Evolutionary conservation across 2,329 filamentous ascomycete species (phyloP), one percentile per base, ranked within the genome.

Genomic region (Colletotrichum lupini): DNA sequence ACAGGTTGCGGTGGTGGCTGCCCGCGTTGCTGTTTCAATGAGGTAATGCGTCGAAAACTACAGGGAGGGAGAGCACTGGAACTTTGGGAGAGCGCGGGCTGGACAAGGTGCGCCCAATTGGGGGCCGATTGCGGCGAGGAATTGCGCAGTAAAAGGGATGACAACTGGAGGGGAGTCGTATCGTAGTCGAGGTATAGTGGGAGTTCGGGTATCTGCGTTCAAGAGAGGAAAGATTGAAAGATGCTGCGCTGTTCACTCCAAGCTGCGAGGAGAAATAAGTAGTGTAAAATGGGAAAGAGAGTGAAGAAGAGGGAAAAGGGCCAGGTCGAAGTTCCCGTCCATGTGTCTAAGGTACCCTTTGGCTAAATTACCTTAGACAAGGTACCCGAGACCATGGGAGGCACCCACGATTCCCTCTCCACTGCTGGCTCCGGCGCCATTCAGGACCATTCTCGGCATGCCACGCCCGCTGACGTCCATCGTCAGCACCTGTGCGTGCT

Each of bases 301-400:
- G 32, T 49, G 35, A 49, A 49, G 57, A 53, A 53, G n/a, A 7
- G 11, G 24, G 37, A 8, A 28, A 6, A 42, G 14, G 8, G 19
- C 7, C 42, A 49, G 42, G 19, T 49, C 42, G 42, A 49, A 49
- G 42, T 49, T 11, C 42, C 19, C 42, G 16, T 49, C 19, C 42
- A 19, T 19, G 11, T 49, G 42, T 49, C 42, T 49, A 49, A 49
- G 42, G 42, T 49, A 49, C 42, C 42, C 42, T 49, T 49, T 61
- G 52, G 46, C 61, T 63, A 63, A 63, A 53, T 63, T 37, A 49
- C 46, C 69, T 63, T 63, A 49, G 67, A 66, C 70, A 61, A 73
- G 70, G 70, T 73, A 70, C 67, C 70, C 67, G 55, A 70, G 60
- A 70, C 60, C 66, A 49, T 42, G 42, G 37, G 19, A 32, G 53